phyloP scores from a whole-genome alignment of 208 protist species.

The Leishmania turanica region DNA sequence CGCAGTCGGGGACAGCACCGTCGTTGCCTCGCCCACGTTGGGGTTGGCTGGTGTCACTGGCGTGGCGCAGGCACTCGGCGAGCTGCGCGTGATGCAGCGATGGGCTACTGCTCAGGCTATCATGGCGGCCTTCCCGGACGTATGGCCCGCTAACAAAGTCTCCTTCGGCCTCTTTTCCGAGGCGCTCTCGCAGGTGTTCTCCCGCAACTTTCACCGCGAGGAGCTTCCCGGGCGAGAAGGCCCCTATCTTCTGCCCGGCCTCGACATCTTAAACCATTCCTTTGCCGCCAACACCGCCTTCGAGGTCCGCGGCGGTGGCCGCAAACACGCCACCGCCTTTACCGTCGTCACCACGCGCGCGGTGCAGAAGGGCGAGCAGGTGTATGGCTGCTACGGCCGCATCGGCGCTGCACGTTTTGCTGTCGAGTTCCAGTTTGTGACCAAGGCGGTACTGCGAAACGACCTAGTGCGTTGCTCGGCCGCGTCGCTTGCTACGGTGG shows the following conservation, averaged over 20 bases:
- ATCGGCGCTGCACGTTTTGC: slow-evolving; percentile 76
- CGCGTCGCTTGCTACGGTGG: slow-evolving; percentile 28
- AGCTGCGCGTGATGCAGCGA: slow-evolving; percentile 47
- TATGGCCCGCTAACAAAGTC: slow-evolving; percentile 48
- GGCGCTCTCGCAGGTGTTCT: slow-evolving; percentile 79
- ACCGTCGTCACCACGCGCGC: slow-evolving; percentile 63
- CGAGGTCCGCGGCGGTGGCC: slow-evolving; percentile 74
- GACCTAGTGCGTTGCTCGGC: slow-evolving; percentile 69
- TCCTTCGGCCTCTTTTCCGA: slow-evolving; percentile 67
- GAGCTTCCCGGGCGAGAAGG: slow-evolving; percentile 75
- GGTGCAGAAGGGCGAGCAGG: slow-evolving; percentile 70
- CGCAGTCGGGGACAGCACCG: neutral
- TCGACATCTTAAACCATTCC: slow-evolving; percentile 89
- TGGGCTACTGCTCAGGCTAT: slow-evolving; percentile 61
- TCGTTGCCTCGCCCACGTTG: neutral
- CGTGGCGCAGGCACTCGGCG: slow-evolving; percentile 63
- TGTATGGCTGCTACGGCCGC: slow-evolving; percentile 81
- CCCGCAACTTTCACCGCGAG: slow-evolving; percentile 88
- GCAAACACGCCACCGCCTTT: slow-evolving; percentile 75
- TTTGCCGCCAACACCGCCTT: slow-evolving; percentile 64
- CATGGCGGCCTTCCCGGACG: slow-evolving; percentile 46
- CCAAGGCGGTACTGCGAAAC: slow-evolving; percentile 44
- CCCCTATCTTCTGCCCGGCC: slow-evolving; percentile 77
- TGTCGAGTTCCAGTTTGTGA: slow-evolving; percentile 88
- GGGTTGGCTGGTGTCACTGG: slow-evolving; percentile 35